Evolutionary conservation across 208 protist genomes (phyloP).

Genomic region (Leishmania aethiopica): DNA sequence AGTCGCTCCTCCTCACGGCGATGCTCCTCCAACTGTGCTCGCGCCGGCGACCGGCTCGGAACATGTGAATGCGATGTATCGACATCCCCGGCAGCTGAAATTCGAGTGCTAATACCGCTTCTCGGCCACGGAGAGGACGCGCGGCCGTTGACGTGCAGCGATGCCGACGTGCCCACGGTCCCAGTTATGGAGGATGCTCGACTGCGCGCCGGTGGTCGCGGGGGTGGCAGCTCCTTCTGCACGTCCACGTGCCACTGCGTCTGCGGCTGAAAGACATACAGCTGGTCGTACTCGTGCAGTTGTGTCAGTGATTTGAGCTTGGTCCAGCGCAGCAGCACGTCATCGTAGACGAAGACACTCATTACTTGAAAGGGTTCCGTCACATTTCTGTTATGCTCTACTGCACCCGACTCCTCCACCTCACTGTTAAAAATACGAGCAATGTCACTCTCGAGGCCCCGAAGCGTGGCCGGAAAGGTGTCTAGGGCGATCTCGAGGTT

Average conservation of each 20-base stretch:
- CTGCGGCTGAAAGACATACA: conserved; percentile 86
- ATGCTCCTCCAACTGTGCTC: conserved; percentile 51
- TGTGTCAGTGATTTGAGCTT: conserved; percentile 51
- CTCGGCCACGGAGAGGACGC: neutral
- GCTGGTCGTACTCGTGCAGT: conserved; percentile 85
- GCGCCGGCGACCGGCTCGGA: conserved; percentile 22
- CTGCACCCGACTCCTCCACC: conserved; percentile 4
- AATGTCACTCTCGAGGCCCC: conserved; percentile 40
- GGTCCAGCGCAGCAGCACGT: conserved; percentile 59
- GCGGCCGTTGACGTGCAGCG: neutral
- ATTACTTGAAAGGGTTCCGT: conserved; percentile 39
- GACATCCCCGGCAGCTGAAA: neutral
- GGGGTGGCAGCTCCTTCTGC: conserved; percentile 76
- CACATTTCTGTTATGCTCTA: neutral
- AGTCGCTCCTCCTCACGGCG: conserved; percentile 36
- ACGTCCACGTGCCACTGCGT: conserved; percentile 55
- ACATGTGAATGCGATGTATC: neutral
- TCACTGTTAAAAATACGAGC: conserved; percentile 48
- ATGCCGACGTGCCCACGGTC: neutral
- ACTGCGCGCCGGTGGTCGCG: conserved; percentile 43
- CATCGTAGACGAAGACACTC: conserved; percentile 72
- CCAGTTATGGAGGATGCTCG: conserved; percentile 10
- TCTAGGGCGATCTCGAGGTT: conserved; percentile 76
- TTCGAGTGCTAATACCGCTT: neutral
- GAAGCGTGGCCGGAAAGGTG: conserved; percentile 38